These are phyloP conservation scores for Spergularia bocconei DNA, from an alignment of 148 eudicot genomes.

Conservation along the genomic window DNA sequence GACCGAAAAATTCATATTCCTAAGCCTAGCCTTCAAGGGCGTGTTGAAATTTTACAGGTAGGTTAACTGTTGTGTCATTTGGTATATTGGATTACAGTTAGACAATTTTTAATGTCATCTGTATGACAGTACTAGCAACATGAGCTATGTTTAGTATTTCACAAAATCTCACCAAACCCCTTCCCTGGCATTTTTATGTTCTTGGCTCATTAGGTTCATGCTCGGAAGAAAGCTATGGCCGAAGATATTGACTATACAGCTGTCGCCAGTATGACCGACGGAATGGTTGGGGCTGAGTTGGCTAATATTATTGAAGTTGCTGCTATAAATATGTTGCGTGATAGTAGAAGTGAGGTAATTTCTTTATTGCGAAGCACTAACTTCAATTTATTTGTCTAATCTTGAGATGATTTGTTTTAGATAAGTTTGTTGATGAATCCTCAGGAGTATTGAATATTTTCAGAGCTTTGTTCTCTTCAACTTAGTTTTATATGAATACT, in stretches of 20 bases:
- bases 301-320: slow-evolving; percentile 93
- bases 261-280: slow-evolving; percentile 84
- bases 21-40: slow-evolving; percentile 82
- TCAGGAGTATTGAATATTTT: not conserved
- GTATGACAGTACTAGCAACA: not conserved
- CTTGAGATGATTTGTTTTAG: not conserved
- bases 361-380: slow-evolving; percentile 15
- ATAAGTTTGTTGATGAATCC: no score
- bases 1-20: slow-evolving; percentile 87
- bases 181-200: not conserved
- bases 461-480: no score
- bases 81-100: slow-evolving; percentile 3
- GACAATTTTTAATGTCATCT: not conserved
- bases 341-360: slow-evolving; percentile 77
- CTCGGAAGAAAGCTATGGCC: slow-evolving; percentile 89
- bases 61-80: not conserved
- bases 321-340: slow-evolving; percentile 85
- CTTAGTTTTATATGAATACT: no score
- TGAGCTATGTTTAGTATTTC: not conserved
- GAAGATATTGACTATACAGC: slow-evolving; percentile 85
- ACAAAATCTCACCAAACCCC: not conserved
- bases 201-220: slow-evolving; percentile 65
- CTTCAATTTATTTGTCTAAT: not conserved
- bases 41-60: slow-evolving; percentile 79
- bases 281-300: slow-evolving; percentile 97